A percentile compares a stretch with the other conserved stretches of the same genome.
These are phyloP conservation scores for Phlegmacium glaucopus DNA, from an alignment of 768 basidiomycete species.

Conservation along the genomic window DNA sequence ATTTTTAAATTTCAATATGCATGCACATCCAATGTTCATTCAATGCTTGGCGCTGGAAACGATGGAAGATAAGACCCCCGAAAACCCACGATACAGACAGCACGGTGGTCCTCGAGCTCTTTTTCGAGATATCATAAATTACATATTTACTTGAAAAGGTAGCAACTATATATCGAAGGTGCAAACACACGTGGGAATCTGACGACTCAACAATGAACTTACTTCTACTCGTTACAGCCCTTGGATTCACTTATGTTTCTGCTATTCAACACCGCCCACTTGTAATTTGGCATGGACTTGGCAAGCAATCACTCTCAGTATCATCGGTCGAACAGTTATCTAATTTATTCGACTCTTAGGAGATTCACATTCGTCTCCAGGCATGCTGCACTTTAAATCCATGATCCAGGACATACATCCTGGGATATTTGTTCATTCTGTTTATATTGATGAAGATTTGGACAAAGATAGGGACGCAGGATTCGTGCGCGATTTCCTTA, in stretches of 20 bases:
- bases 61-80: too few species aligned
- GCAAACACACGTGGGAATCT: too few species aligned
- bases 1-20: too few species aligned
- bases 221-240: conserved; percentile 1
- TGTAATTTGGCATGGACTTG: conserved; percentile 26
- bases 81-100: too few species aligned
- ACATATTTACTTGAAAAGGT: too few species aligned
- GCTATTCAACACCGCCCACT: conserved; percentile 16
- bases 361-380: conserved; percentile 72
- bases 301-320: background rate
- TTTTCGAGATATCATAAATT: too few species aligned
- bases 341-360: conserved; percentile 32
- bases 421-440: conserved; percentile 74
- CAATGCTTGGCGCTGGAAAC: too few species aligned
- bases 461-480: conserved; percentile 66
- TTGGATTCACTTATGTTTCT: background rate
- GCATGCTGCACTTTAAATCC: conserved; percentile 63
- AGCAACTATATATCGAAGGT: too few species aligned
- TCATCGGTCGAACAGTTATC: background rate
- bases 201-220: background rate
- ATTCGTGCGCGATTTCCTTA: conserved; percentile 53
- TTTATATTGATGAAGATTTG: conserved; percentile 61
- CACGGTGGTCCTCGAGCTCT: too few species aligned
- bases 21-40: too few species aligned
- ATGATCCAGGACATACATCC: conserved; percentile 62